phyloP scores from a whole-genome alignment of 2,329 filamentous ascomycete genomes.

The Beauveria scarabaeidicola region DNA sequence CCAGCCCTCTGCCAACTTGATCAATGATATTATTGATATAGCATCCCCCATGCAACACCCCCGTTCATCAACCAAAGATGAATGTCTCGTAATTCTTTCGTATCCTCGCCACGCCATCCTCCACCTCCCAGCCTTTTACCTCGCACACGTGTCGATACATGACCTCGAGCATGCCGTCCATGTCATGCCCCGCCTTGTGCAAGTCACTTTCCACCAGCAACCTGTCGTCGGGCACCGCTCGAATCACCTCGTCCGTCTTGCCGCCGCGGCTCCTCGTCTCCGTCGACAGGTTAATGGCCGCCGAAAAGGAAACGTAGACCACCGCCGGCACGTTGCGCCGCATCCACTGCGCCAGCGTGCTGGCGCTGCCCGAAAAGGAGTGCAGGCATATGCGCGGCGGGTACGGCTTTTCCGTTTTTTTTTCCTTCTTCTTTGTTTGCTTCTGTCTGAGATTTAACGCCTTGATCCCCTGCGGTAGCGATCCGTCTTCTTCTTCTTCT shows the following conservation, averaged over 20 bases:
- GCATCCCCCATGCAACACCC: background rate
- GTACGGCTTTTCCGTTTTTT: conserved; percentile 53
- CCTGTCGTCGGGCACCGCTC: conserved; percentile 64
- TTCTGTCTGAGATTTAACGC: conserved; percentile 9
- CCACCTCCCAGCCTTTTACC: conserved; percentile 68
- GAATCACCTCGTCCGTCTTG: conserved; percentile 57
- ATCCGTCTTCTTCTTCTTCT: conserved; percentile 14
- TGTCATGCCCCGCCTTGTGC: conserved; percentile 68
- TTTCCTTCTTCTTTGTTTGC: background rate
- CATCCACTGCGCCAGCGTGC: conserved; percentile 71
- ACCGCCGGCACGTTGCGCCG: conserved; percentile 62
- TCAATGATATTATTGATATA: too few species aligned
- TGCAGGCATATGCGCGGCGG: conserved; percentile 89
- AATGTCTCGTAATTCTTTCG: conserved; percentile 72
- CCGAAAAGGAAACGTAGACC: conserved; percentile 84
- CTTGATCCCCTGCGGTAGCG: conserved; percentile 9
- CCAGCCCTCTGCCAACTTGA: too few species aligned
- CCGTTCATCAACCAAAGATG: conserved; percentile 48
- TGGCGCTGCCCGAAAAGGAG: conserved; percentile 74
- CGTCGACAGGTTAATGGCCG: conserved; percentile 66
- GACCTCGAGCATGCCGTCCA: conserved; percentile 71
- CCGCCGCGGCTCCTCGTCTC: conserved; percentile 27
- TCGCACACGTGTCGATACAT: conserved; percentile 69
- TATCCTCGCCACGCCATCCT: conserved; percentile 60
- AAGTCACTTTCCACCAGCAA: conserved; percentile 87